A percentile compares a stretch with the other conserved stretches of the same genome.
phyloP scores from a whole-genome alignment of 2,329 filamentous ascomycete species.

The Epichloe gansuensis region DNA sequence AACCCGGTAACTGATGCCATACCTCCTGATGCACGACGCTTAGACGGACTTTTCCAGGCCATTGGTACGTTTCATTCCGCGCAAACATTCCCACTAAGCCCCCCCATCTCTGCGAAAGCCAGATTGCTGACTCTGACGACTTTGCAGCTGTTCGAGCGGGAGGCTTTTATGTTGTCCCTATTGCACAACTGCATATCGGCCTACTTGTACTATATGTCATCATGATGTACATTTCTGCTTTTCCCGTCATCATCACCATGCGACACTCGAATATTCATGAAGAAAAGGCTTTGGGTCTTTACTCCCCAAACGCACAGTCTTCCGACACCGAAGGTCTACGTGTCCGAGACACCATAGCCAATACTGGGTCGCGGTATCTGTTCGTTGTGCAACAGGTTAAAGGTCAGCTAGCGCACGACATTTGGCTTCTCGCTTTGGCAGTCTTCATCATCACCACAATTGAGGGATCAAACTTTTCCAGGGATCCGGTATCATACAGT shows the following conservation, averaged over 20 bases:
- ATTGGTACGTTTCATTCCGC: conserved; percentile 26
- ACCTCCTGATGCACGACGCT: conserved; percentile 37
- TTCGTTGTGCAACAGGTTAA: conserved; percentile 45
- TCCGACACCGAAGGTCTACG: not conserved
- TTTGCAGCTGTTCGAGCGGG: conserved; percentile 44
- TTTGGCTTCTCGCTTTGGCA: conserved; percentile 52
- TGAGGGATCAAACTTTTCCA: conserved; percentile 29
- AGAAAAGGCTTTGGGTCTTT: conserved; percentile 51
- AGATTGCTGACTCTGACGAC: not conserved
- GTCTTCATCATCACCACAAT: conserved; percentile 47
- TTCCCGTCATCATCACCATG: conserved; percentile 50
- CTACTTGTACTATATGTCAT: conserved; percentile 48
- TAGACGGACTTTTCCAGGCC: conserved; percentile 55
- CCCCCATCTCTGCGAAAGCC: not conserved
- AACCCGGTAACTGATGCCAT: conserved; percentile 42
- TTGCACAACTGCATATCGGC: conserved; percentile 42
- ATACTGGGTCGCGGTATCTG: not conserved
- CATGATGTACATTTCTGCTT: conserved; percentile 55
- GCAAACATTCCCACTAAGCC: not conserved
- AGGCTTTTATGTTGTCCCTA: conserved; percentile 52
- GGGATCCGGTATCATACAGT: conserved; percentile 37
- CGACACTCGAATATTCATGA: conserved; percentile 30
- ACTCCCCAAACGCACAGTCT: conserved; percentile 12
- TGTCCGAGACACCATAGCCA: not conserved
- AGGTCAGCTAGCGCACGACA: conserved; percentile 52